Evolutionary conservation across 805 yeast species (phyloP).

Genomic region (Schwanniomyces vanrijiae): DNA sequence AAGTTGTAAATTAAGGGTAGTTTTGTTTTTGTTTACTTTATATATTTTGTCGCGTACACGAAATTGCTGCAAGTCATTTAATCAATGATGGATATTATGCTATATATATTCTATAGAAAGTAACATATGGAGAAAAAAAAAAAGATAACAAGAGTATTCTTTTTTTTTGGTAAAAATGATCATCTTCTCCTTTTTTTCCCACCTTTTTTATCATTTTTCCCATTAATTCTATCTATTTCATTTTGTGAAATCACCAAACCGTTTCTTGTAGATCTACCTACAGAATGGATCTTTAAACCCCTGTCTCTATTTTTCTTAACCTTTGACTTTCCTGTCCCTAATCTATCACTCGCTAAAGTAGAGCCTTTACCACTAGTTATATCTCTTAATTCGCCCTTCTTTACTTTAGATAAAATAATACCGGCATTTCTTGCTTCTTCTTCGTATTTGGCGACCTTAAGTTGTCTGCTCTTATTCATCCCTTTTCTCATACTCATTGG

Average conservation of each 20-base stretch:
- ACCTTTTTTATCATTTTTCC: conserved; percentile 6
- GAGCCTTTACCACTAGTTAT: conserved; percentile 55
- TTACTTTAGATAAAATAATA: conserved; percentile 71
- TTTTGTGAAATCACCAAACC: conserved; percentile 70
- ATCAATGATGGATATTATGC: not conserved
- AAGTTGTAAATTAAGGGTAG: not conserved
- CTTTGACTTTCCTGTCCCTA: conserved; percentile 46
- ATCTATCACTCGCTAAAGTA: conserved; percentile 48
- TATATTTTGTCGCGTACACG: not conserved
- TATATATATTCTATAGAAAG: not conserved
- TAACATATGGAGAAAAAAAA: not conserved
- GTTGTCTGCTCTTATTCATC: conserved; percentile 59
- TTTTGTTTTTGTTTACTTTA: not conserved
- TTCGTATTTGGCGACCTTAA: conserved; percentile 58
- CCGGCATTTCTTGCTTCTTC: conserved; percentile 88
- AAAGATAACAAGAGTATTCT: too few species aligned
- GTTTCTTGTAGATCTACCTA: conserved; percentile 76
- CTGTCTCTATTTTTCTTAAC: conserved; percentile 56
- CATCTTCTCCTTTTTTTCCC: conserved; percentile 5
- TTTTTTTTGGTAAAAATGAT: too few species aligned
- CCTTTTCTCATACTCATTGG: conserved; percentile 91
- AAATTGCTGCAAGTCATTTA: not conserved
- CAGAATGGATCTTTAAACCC: conserved; percentile 73
- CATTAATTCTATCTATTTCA: conserved; percentile 56
- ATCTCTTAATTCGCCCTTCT: conserved; percentile 64